These are phyloP conservation scores for Cairneyella variabilis DNA, from an alignment of 495 filamentous ascomycete species.

Conservation along the genomic window DNA sequence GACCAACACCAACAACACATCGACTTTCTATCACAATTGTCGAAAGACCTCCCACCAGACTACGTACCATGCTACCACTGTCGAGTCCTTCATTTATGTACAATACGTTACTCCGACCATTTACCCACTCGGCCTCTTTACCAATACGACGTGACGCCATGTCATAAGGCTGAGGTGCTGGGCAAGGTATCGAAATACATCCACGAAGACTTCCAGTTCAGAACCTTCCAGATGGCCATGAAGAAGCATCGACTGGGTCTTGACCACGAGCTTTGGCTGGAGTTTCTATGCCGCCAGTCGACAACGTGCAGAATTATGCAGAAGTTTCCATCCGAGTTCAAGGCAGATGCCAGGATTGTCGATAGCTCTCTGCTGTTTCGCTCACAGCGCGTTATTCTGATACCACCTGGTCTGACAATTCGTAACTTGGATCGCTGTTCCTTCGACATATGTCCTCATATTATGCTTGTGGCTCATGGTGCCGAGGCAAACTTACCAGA, in stretches of 20 bases:
- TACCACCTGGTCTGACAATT: slow-evolving; percentile 1
- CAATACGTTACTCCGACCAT: background rate
- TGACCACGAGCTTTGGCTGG: background rate
- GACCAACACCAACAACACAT: slow-evolving; percentile 2
- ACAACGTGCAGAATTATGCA: background rate
- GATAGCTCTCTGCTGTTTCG: slow-evolving; percentile 12
- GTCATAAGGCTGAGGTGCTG: background rate
- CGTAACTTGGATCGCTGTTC: background rate
- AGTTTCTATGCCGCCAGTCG: background rate
- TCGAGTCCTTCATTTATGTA: slow-evolving; percentile 5
- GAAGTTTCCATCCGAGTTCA: background rate
- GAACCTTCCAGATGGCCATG: slow-evolving; percentile 7
- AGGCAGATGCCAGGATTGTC: slow-evolving; percentile 3
- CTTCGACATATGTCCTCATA: slow-evolving; percentile 7
- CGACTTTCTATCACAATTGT: slow-evolving; percentile 5
- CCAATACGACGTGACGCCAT: background rate
- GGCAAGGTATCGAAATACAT: slow-evolving; percentile 4
- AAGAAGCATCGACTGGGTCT: slow-evolving; percentile 9
- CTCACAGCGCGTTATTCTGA: slow-evolving; percentile 3
- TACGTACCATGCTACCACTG: slow-evolving; percentile 13
- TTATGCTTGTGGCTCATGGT: background rate
- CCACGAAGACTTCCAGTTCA: background rate
- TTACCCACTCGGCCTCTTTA: background rate
- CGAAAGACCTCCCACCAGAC: slow-evolving; percentile 5
- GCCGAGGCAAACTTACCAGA: background rate